Conservation (phyloP, 2,329 filamentous ascomycete species). For the Mollisiaceae sp. region DNA sequence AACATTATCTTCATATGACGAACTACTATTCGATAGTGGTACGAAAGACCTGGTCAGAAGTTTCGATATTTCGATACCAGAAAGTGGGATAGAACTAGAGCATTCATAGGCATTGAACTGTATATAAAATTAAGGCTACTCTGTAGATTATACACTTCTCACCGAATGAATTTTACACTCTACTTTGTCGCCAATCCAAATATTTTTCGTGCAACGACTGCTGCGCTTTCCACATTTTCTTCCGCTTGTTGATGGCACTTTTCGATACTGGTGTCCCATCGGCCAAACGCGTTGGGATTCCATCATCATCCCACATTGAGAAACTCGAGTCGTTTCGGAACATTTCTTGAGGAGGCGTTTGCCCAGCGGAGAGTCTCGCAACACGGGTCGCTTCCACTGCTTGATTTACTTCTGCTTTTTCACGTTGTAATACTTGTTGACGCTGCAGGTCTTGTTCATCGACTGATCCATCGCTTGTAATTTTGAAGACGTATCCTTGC, state of each 20-base stretch:
- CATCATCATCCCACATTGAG: slow-evolving; percentile 25
- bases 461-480: slow-evolving; percentile 25
- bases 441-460: slow-evolving; percentile 17
- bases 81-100: too few relatives aligned
- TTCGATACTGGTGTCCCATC: slow-evolving; percentile 20
- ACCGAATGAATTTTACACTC: slow-evolving; percentile 53
- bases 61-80: too few relatives aligned
- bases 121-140: too few relatives aligned
- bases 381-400: slow-evolving; percentile 16
- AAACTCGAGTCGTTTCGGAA: slow-evolving; percentile 20
- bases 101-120: too few relatives aligned
- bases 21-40: too few relatives aligned
- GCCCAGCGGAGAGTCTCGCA: slow-evolving; percentile 19
- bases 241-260: slow-evolving; percentile 21
- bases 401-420: slow-evolving; percentile 16
- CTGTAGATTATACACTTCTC: too few relatives aligned
- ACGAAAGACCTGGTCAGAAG: too few relatives aligned
- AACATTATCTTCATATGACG: too few relatives aligned
- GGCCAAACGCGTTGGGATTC: slow-evolving; percentile 20
- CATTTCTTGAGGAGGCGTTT: slow-evolving; percentile 23
- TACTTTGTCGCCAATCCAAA: slow-evolving; percentile 52
- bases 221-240: slow-evolving; percentile 23
- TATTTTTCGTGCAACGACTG: slow-evolving; percentile 22
- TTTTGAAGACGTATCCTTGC: slow-evolving; percentile 25
- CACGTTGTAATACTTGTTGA: slow-evolving; percentile 17